Evolutionary conservation across 306 rosid species (phyloP), one percentile per base, ranked within the genome.

Genomic region (Citrullus colocynthis): DNA sequence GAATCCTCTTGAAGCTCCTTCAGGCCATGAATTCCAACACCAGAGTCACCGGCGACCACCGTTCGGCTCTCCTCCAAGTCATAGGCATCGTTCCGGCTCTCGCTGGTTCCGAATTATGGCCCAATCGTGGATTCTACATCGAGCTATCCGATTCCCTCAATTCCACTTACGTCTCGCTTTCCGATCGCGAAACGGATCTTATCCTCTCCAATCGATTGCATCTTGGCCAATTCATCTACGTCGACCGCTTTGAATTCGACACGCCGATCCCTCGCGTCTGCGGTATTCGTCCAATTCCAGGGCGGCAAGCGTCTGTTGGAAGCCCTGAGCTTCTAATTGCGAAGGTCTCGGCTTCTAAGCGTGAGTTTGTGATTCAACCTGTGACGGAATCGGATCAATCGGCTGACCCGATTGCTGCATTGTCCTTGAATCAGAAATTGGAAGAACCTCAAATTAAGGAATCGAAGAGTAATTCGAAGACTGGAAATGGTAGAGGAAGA

Each of bases 21-120:
- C 97, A 90, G 66, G 90, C 93, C 21, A 95, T 95, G 93, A 95
- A 92, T 81, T 87, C 91, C 69, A 72, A 88, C 55, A 83, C 88
- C 73, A 86, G 93, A n/a, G 99, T 95, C 71, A 95, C 97, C 70
- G 98, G 99, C 15, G 99, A 95, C 85, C 99, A 95, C 88, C 96
- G 99, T 48, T 95, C 98, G 2, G 90, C 99, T 9, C 96, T 95
- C 54, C 96, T 95, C 14, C 99, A 95, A 61, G 91, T 95, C 37
- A 89, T 88, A 62, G 99, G 99, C 3, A 95, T 95, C 37, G 96
- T 95, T 24, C 99, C 99, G 0, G 92, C 97, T 6, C 93, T 92
- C 8, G 88, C 99, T 11, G 93, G 96, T 28, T 82, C 97, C 39
- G 98, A 90, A 64, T 91, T 95, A 79, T 92, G 90, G 86, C 91